phyloP scores from a whole-genome alignment of 441 rosid genomes.

The Euphorbia schlechtendalii region DNA sequence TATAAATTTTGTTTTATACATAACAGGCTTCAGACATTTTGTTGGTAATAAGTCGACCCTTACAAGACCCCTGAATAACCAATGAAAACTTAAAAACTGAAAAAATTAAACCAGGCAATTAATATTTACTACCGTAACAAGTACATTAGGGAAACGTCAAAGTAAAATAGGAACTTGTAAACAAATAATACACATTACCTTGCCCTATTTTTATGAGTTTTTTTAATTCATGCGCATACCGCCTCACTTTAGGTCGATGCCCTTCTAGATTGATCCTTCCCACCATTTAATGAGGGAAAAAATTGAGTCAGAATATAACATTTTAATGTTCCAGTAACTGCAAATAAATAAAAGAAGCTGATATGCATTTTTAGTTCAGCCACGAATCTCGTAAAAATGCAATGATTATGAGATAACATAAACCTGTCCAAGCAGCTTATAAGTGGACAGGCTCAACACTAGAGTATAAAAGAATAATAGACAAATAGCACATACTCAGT shows the following conservation, averaged over 20 bases:
- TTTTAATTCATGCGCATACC: conserved; percentile 77
- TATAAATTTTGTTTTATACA: background rate
- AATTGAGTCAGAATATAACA: conserved; percentile 9
- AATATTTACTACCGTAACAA: background rate
- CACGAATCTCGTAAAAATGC: background rate
- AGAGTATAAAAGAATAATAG: conserved; percentile 18
- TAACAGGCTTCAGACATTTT: background rate
- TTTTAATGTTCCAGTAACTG: conserved; percentile 9
- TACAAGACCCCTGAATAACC: background rate
- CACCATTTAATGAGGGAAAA: conserved; percentile 20
- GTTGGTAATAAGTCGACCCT: background rate
- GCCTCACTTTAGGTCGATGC: conserved; percentile 87
- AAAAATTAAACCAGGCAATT: no score
- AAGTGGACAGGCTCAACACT: conserved; percentile 2
- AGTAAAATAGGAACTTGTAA: conserved; percentile 4
- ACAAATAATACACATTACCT: conserved; percentile 45
- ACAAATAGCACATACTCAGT: conserved; percentile 52
- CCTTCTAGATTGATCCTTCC: conserved; percentile 83
- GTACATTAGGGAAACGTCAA: background rate
- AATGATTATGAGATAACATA: background rate
- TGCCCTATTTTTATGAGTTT: conserved; percentile 82
- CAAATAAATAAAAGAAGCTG: conserved; percentile 5
- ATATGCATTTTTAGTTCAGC: conserved; percentile 3
- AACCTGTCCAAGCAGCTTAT: conserved; percentile 2
- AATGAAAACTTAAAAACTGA: background rate